These are phyloP conservation scores for Macrocybe sp. DNA, from an alignment of 1,284 basidiomycete species.

Conservation along the genomic window DNA sequence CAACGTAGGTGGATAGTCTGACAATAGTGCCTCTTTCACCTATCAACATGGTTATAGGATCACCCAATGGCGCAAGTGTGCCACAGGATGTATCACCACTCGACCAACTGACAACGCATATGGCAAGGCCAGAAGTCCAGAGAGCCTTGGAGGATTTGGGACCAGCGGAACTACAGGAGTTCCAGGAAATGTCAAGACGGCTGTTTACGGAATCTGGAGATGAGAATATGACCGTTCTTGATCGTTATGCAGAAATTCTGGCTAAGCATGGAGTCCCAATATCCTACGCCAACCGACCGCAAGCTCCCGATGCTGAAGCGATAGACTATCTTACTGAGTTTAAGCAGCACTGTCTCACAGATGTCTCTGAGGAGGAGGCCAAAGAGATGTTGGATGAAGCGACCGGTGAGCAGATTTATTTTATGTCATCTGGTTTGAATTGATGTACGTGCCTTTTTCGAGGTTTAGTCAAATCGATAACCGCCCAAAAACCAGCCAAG, in stretches of 20 bases:
- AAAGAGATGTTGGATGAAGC: too few relatives aligned
- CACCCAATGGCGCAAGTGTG: background rate
- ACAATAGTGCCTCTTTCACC: background rate
- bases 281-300: too few relatives aligned
- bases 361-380: too few relatives aligned
- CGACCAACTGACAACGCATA: conserved; percentile 10
- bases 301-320: too few relatives aligned
- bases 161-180: conserved; percentile 6
- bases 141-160: conserved; percentile 5
- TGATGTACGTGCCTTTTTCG: too few relatives aligned
- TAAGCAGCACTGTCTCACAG: too few relatives aligned
- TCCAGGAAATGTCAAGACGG: conserved; percentile 5
- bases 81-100: conserved; percentile 7
- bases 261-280: conserved; percentile 3
- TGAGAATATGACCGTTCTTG: conserved; percentile 10
- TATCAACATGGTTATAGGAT: background rate
- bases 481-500: too few relatives aligned
- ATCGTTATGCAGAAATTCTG: conserved; percentile 10
- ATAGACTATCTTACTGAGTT: too few relatives aligned
- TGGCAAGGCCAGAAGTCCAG: conserved; percentile 7
- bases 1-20: too few relatives aligned
- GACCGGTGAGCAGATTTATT: too few relatives aligned
- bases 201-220: conserved; percentile 1
- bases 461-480: too few relatives aligned
- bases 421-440: too few relatives aligned